Evolutionary conservation across 345 rosid genomes (phyloP), one percentile per base, ranked within the genome.

Genomic region (Moricandia arvensis): DNA sequence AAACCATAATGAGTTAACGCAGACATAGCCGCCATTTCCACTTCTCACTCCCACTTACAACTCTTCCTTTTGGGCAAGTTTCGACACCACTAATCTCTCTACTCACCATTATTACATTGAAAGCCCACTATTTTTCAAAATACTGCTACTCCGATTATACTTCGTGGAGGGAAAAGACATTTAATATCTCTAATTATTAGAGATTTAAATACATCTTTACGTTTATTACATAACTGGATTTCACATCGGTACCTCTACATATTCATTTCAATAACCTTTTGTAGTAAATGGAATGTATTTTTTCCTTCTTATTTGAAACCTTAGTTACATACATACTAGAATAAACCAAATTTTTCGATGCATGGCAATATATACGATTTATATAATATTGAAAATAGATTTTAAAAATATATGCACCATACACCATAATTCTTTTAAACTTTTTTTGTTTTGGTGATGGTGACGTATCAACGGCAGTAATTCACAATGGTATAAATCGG

Each of bases 1-100:
- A 45, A 45, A 45, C 51, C 51, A 59, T 72, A 72, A 72, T 66
- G 71, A 66, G 71, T 66, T 72, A 38, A 74, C 75, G 79, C 75
- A 74, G 82, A 70, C 82, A 79, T 63, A 79, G 82, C 82, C 82
- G 82, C 79, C 79, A 79, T 57, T 74, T 69, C 66, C 74, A 74
- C 69, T 73, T 73, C 76, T 35, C 64, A 65, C 73, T 72, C 33
- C 69, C 77, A 79, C 78, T 72, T 59, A 66, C 70, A 62, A 51
- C 81, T 53, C 69, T 65, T 53, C 71, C 74, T 62, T 74, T 69
- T 73, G 74, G 79, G 26, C 63, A 79, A 69, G 59, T 79, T 63
- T 66, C 68, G 1, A 58, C 71, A 69, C 76, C 79, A 74, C 69
- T 79, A 69, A 8, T 43, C 68, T 43, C 68, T 53, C 16, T 24